Conservation (phyloP, 306 rosid genomes). For the Argentina anserina region DNA sequence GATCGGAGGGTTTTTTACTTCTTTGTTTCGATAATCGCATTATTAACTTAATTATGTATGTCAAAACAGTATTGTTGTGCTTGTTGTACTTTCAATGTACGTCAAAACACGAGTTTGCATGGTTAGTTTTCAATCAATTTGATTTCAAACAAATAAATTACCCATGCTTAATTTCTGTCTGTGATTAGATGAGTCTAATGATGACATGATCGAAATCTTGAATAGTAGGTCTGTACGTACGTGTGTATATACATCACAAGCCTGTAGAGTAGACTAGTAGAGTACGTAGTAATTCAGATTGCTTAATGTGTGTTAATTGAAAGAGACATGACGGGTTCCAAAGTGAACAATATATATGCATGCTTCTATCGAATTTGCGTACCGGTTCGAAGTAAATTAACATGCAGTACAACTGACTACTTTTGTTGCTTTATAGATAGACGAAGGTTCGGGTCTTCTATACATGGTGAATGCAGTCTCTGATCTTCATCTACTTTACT, state of each 20-base stretch:
- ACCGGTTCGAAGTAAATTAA: neutral
- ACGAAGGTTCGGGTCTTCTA: neutral
- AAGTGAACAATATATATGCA: neutral
- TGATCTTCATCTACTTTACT: neutral
- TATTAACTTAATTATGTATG: too few species aligned
- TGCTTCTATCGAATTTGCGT: conserved; percentile 1
- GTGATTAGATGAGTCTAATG: neutral
- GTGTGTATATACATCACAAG: neutral
- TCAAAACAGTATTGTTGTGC: too few species aligned
- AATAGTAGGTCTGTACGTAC: neutral
- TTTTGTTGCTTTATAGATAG: neutral
- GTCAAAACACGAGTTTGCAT: too few species aligned
- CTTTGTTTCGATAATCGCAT: too few species aligned
- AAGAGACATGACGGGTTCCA: neutral
- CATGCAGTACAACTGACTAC: conserved; percentile 6
- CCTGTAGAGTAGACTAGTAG: neutral
- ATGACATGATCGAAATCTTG: neutral
- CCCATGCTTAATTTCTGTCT: neutral
- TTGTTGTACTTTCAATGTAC: too few species aligned
- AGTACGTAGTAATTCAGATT: neutral
- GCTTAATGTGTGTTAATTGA: neutral
- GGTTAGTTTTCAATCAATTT: too few species aligned
- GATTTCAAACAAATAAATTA: neutral
- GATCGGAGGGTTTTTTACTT: too few species aligned
- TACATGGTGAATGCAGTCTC: neutral